These are phyloP conservation scores for Fusarium floridanum DNA, from an alignment of 2,329 filamentous ascomycete species.

Conservation along the genomic window DNA sequence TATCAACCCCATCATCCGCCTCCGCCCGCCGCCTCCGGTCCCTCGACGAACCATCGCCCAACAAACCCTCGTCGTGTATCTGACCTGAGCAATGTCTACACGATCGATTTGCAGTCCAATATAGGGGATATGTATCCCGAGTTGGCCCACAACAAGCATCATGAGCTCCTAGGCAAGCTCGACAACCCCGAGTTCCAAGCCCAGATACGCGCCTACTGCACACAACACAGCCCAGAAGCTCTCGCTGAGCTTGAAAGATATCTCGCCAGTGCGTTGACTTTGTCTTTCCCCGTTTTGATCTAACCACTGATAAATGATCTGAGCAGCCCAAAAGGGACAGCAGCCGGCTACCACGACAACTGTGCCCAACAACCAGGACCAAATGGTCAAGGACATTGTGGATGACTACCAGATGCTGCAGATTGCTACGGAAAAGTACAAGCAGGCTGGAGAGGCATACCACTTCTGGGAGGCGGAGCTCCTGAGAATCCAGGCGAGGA, in stretches of 20 bases:
- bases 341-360: neutral
- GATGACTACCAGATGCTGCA: neutral
- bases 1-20: too few species aligned
- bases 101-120: neutral
- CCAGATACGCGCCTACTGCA: neutral
- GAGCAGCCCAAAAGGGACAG: neutral
- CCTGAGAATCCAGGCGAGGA: neutral
- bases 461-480: constrained; percentile 10
- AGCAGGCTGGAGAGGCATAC: neutral
- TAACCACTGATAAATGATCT: neutral
- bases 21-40: too few species aligned
- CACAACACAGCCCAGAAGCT: neutral
- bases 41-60: too few species aligned
- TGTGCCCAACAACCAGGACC: neutral
- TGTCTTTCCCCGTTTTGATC: neutral
- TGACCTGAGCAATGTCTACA: neutral
- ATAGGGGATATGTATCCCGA: neutral
- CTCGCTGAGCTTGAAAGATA: neutral
- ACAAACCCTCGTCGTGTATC: too few species aligned
- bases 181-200: neutral
- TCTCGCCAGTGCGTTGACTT: neutral
- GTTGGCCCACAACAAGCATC: neutral
- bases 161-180: neutral
- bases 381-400: neutral
- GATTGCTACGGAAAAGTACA: neutral